phyloP scores from a whole-genome alignment of 1,284 basidiomycete genomes.

The Testicularia cyperi region DNA sequence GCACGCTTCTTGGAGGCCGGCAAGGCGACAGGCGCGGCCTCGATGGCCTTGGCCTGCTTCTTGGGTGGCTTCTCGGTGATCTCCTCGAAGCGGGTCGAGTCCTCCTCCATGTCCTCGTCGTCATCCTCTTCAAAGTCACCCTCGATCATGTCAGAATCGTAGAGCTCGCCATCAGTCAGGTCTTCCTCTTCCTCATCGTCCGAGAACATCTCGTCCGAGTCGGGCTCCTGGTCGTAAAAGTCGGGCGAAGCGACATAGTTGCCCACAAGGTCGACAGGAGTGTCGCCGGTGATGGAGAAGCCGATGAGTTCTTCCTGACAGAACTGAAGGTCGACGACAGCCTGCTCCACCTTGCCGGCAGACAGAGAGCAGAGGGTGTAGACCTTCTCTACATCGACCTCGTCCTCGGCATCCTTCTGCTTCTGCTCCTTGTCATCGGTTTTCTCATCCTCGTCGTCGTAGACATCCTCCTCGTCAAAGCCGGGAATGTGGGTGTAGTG shows the following conservation, averaged over 20 bases:
- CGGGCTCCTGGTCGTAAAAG: conserved; percentile 63
- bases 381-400: conserved; percentile 61
- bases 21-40: conserved; percentile 55
- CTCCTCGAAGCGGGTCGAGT: conserved; percentile 41
- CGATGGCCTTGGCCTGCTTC: conserved; percentile 26
- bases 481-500: conserved; percentile 64
- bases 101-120: conserved; percentile 47
- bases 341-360: conserved; percentile 72
- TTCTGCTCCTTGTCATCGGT: conserved; percentile 62
- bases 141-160: conserved; percentile 52
- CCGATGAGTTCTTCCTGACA: conserved; percentile 68
- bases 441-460: conserved; percentile 65
- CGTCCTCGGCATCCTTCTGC: conserved; percentile 59
- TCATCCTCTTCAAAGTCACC: conserved; percentile 47
- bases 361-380: conserved; percentile 64
- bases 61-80: conserved; percentile 19
- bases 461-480: conserved; percentile 63
- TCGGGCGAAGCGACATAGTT: conserved; percentile 74
- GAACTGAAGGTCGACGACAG: conserved; percentile 66
- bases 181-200: conserved; percentile 65
- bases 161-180: conserved; percentile 63
- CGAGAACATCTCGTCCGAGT: conserved; percentile 38
- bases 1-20: conserved; percentile 67
- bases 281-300: conserved; percentile 80
- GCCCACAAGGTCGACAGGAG: conserved; percentile 81